Evolutionary conservation across 768 basidiomycete species (phyloP).

Genomic region (Leucocoprinus leucothites): DNA sequence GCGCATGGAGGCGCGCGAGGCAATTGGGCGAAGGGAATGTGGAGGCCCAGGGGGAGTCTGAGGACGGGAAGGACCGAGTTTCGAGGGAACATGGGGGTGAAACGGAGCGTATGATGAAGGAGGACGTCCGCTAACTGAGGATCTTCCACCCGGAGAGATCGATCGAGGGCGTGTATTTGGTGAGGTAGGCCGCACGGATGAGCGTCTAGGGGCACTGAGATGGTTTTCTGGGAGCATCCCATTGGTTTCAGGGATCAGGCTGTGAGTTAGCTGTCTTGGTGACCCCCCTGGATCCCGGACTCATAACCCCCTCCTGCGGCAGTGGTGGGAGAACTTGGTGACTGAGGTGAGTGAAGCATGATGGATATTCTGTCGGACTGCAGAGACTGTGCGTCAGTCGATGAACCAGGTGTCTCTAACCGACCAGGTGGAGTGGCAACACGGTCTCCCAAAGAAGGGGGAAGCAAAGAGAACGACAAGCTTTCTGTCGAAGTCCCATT

Average conservation of each 20-base stretch:
- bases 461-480: slow-evolving; percentile 14
- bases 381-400: slow-evolving; percentile 8
- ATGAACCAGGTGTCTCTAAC: slow-evolving; percentile 2
- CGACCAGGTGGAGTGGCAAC: background rate
- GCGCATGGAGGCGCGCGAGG: too few species aligned
- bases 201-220: slow-evolving; percentile 1
- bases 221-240: background rate
- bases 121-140: background rate
- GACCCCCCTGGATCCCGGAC: background rate
- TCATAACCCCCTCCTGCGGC: background rate
- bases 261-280: too few species aligned
- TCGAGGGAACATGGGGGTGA: background rate
- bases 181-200: background rate
- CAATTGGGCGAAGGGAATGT: background rate
- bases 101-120: background rate
- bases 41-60: background rate
- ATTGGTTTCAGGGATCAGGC: too few species aligned
- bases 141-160: background rate
- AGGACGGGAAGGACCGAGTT: background rate
- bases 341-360: background rate
- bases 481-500: too few species aligned
- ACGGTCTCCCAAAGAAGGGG: slow-evolving; percentile 7
- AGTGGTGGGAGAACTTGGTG: background rate
- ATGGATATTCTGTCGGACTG: background rate
- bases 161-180: background rate